Evolutionary conservation across 139 green algal species (phyloP).

Genomic region (Coelastrella sp.): DNA sequence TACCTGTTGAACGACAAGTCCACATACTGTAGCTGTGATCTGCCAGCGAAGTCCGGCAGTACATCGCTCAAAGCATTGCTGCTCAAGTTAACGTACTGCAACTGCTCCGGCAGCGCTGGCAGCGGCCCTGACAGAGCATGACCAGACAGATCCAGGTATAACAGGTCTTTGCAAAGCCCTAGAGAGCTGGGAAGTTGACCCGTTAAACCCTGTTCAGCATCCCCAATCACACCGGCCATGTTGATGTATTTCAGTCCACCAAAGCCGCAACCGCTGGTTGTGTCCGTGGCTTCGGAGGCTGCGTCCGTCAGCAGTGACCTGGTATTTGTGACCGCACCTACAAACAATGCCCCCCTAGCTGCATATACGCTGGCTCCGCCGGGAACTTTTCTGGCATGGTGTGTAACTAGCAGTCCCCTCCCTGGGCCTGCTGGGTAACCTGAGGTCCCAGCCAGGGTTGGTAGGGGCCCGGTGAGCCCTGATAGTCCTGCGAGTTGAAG

Average conservation of each 20-base stretch:
- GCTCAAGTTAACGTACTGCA: conserved; percentile 41
- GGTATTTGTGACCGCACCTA: too few relatives aligned
- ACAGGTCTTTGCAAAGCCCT: not conserved
- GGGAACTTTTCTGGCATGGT: not conserved
- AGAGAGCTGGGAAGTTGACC: not conserved
- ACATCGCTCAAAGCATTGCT: conserved; percentile 10
- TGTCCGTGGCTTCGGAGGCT: not conserved
- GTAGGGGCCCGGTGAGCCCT: not conserved
- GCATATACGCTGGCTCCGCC: too few relatives aligned
- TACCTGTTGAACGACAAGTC: conserved; percentile 47
- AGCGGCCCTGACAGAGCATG: conserved; percentile 28
- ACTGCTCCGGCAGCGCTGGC: not conserved
- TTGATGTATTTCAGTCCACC: conserved; percentile 26
- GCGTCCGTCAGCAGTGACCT: too few relatives aligned
- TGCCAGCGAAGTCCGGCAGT: conserved; percentile 14
- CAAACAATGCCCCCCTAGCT: too few relatives aligned
- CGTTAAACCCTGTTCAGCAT: conserved; percentile 22
- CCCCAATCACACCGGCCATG: conserved; percentile 36
- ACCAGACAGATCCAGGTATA: conserved; percentile 42
- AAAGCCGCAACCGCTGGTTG: conserved; percentile 19
- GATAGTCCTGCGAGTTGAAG: conserved; percentile 39
- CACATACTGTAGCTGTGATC: conserved; percentile 26
- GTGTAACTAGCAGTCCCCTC: not conserved
- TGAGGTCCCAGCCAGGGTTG: not conserved
- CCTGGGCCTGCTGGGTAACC: not conserved